These are phyloP conservation scores for Sporisorium iseilematis-ciliati DNA, from an alignment of 1,284 basidiomycete species.

Conservation along the genomic window DNA sequence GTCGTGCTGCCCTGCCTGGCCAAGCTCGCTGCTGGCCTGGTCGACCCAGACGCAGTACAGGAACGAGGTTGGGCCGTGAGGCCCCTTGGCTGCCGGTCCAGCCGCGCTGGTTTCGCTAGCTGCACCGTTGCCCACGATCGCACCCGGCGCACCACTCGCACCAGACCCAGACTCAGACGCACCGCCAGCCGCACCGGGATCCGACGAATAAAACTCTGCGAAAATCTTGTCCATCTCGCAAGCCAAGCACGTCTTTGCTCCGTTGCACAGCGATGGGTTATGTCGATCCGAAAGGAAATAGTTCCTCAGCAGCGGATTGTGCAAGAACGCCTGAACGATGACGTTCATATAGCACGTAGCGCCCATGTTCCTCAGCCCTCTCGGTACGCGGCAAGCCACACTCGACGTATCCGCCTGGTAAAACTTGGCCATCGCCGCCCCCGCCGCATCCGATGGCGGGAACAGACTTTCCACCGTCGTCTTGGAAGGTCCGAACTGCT, in stretches of 20 bases:
- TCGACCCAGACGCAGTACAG: constrained; percentile 88
- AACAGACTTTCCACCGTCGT: constrained; percentile 28
- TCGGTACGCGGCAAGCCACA: constrained; percentile 74
- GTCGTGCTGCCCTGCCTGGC: constrained; percentile 93
- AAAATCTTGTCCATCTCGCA: constrained; percentile 96
- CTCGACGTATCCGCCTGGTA: constrained; percentile 33
- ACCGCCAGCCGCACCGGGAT: constrained; percentile 24
- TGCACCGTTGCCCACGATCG: constrained; percentile 56
- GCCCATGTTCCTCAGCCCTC: constrained; percentile 90
- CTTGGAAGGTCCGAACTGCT: constrained; percentile 28
- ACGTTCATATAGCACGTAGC: constrained; percentile 96
- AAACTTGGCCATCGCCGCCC: constrained; percentile 22
- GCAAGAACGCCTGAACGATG: constrained; percentile 89
- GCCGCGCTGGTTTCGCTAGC: constrained; percentile 18
- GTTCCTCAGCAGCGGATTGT: constrained; percentile 90
- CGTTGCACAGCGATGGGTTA: constrained; percentile 76
- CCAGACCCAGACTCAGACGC: constrained; percentile 72
- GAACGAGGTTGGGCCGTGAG: constrained; percentile 86
- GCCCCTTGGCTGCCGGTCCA: constrained; percentile 53
- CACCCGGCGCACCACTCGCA: constrained; percentile 53
- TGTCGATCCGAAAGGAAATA: constrained; percentile 91
- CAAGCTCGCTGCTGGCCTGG: constrained; percentile 77
- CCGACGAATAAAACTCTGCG: constrained; percentile 74
- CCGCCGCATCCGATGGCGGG: constrained; percentile 3
- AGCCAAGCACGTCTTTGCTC: constrained; percentile 80